A percentile compares a stretch with the other conserved stretches of the same genome.
Conservation (phyloP, 1,284 basidiomycete genomes). For the Irpex lacteus region DNA sequence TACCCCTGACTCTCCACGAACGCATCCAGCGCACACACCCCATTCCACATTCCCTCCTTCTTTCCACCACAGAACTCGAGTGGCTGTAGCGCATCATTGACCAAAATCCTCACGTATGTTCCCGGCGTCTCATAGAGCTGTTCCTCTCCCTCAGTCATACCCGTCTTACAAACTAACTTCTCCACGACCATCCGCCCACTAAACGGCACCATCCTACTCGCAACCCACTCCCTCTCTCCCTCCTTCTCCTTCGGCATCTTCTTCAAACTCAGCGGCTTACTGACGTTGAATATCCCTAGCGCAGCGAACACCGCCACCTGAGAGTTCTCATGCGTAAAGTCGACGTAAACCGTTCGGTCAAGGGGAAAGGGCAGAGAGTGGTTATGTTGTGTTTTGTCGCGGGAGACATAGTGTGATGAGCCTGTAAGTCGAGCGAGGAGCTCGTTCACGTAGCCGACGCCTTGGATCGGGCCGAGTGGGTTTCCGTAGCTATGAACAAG, state of each 20-base stretch:
- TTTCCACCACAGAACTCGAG: conserved; percentile 55
- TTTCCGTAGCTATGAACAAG: conserved; percentile 55
- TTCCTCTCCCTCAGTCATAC: too few relatives aligned
- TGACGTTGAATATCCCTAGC: conserved; percentile 60
- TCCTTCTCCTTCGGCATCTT: conserved; percentile 24
- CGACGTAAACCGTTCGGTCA: conserved; percentile 59
- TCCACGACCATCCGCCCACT: conserved; percentile 63
- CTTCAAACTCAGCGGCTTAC: conserved; percentile 38
- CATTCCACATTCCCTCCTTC: conserved; percentile 29
- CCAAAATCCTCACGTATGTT: conserved; percentile 29
- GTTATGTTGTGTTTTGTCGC: conserved; percentile 71
- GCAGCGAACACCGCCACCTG: conserved; percentile 76
- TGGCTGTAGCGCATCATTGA: conserved; percentile 67
- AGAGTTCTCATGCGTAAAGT: conserved; percentile 82
- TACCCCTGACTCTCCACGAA: conserved; percentile 75
- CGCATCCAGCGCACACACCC: conserved; percentile 59
- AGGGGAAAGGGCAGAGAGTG: conserved; percentile 80
- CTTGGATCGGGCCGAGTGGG: conserved; percentile 65
- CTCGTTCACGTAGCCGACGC: conserved; percentile 83
- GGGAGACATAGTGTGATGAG: conserved; percentile 33
- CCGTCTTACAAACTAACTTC: conserved; percentile 42
- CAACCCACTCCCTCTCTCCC: conserved; percentile 50
- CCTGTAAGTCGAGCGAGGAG: conserved; percentile 73
- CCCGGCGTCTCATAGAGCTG: too few relatives aligned
- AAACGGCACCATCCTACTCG: conserved; percentile 63